Evolutionary conservation across 495 filamentous ascomycete genomes (phyloP), one percentile per base, ranked within the genome.

Genomic region (Pyronema domesticum): DNA sequence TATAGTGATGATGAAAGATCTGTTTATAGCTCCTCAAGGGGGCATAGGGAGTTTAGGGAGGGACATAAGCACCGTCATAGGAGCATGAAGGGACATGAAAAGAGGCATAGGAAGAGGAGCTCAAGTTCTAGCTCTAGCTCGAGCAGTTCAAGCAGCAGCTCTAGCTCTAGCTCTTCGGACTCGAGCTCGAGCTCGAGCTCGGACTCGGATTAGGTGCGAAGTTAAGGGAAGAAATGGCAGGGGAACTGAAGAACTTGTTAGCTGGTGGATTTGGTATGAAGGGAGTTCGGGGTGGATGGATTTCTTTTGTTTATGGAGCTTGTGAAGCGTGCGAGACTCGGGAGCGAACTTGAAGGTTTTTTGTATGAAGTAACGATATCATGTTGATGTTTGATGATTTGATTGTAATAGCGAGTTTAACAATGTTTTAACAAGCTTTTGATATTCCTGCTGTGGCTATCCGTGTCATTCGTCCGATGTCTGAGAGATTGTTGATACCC

Each of bases 1-100:
- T 47, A 53, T 33, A 42, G 54, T 15, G 18, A 17, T 18, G 43
- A 55, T 49, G 57, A 57, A 55, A 57, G 57, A 53, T 60, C 55
- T 50, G 62, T 62, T 61, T 62, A 62, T 53, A 56, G 56, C 47
- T 45, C 15, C 36, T 55, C 57, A 34, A 55, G 52, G 39, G 36
- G 54, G 15, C 58, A 64, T 54, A 59, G 51, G 19, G 19, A 48
- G 33, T 35, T 39, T 14, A 39, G 42, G 23, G 55, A 37, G 51
- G 37, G 48, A 13, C 46, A 54, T 15, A 51, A 55, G 11, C 55
- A 37, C 19, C 54, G 40, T 6, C 37, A 60, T 23, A 46, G 48
- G 14, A 45, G 60, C 7, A 51, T 57, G 19, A 49, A 48, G 39
- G 54, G 50, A 15, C 37, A 46, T 34, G 54, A 60, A 33, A 59